These are phyloP conservation scores for Aspergillus sp. DNA, from an alignment of 2,329 filamentous ascomycete genomes.

Conservation along the genomic window DNA sequence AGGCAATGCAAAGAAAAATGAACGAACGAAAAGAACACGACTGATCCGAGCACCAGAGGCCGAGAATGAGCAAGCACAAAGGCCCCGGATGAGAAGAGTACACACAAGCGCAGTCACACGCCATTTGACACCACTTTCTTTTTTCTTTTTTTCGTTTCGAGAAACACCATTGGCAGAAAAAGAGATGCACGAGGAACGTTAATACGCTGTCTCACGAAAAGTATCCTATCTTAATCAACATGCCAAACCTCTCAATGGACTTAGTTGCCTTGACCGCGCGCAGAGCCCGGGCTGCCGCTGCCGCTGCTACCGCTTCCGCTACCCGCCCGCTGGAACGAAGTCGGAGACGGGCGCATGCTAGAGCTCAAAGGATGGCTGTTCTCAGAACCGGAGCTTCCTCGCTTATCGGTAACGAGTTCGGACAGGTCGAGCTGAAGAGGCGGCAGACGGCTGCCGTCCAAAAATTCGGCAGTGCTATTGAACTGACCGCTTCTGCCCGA, in stretches of 20 bases:
- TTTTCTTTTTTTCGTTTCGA: background rate
- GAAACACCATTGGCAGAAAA: background rate
- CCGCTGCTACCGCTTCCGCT: slow-evolving; percentile 40
- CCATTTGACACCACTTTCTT: background rate
- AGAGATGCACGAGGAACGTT: background rate
- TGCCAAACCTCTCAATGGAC: background rate
- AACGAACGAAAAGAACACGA: background rate
- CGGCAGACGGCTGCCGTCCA: slow-evolving; percentile 23
- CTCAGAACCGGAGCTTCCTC: slow-evolving; percentile 25
- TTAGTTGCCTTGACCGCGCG: slow-evolving; percentile 25
- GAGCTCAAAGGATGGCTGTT: slow-evolving; percentile 28
- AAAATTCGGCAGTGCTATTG: slow-evolving; percentile 21
- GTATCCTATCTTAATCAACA: background rate
- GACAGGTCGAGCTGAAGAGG: slow-evolving; percentile 26
- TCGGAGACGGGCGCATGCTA: slow-evolving; percentile 30
- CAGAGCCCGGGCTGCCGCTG: slow-evolving; percentile 35
- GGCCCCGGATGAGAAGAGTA: background rate
- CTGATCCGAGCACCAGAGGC: background rate
- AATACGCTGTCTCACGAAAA: too few species aligned
- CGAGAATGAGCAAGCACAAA: background rate
- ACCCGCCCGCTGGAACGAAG: slow-evolving; percentile 34
- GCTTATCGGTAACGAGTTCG: slow-evolving; percentile 24
- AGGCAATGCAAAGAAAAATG: background rate
- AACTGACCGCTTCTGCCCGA: slow-evolving; percentile 33
- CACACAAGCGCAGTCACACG: background rate